Evolutionary conservation across 2,329 filamentous ascomycete species (phyloP).

Genomic region (Polychaeton citri): DNA sequence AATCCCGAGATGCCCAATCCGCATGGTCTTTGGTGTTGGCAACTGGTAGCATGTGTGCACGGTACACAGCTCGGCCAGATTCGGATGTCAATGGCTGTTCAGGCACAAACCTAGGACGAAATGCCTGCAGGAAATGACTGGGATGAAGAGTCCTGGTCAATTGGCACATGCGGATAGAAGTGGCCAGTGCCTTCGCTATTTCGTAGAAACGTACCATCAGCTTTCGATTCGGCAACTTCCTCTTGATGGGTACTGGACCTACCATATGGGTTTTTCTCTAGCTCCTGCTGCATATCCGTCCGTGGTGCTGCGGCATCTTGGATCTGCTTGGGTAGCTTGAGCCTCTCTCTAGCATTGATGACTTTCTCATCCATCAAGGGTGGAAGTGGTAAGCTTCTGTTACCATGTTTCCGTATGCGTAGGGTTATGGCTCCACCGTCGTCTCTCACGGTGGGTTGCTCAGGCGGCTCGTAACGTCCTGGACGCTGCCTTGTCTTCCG

Average conservation of each 20-base stretch:
- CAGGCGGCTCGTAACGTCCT: conserved; percentile 1
- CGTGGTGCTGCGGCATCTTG: conserved; percentile 27
- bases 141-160: conserved; percentile 41
- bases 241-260: conserved; percentile 9
- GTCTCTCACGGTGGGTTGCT: conserved; percentile 10
- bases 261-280: conserved; percentile 55
- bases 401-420: conserved; percentile 21
- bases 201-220: background rate
- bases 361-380: conserved; percentile 34
- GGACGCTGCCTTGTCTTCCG: conserved; percentile 1
- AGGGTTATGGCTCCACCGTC: conserved; percentile 21
- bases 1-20: background rate
- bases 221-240: background rate
- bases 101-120: conserved; percentile 24
- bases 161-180: conserved; percentile 44
- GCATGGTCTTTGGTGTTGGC: background rate
- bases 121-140: conserved; percentile 48
- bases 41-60: background rate
- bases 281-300: conserved; percentile 42
- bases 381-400: conserved; percentile 30
- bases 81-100: background rate
- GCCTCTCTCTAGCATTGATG: conserved; percentile 21
- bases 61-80: background rate
- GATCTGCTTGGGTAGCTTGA: conserved; percentile 29
- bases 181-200: conserved; percentile 48